Evolutionary conservation across 176 grass and related monocot species (phyloP).

Genomic region (Bromus sterilis): DNA sequence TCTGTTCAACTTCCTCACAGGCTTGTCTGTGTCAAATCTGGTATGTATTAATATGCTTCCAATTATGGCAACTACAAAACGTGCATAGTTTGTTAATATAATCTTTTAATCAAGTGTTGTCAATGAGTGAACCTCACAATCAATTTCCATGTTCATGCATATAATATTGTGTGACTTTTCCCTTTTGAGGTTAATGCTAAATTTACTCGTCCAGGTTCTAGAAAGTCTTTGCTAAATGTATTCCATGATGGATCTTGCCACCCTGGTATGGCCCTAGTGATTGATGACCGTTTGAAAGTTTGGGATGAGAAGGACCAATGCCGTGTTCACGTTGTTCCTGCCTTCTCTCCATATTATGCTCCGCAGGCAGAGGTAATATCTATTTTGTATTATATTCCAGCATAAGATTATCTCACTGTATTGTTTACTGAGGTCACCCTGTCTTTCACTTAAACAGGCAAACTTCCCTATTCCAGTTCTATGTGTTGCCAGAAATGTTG

Average conservation of each 20-base stretch:
- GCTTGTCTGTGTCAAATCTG: conserved; percentile 72
- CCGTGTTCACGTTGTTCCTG: conserved; percentile 71
- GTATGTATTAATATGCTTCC: conserved; percentile 19
- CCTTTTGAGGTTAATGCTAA: conserved; percentile 14
- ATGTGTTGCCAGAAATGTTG: conserved; percentile 79
- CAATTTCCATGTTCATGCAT: conserved; percentile 15
- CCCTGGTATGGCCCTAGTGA: conserved; percentile 69
- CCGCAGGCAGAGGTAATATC: conserved; percentile 68
- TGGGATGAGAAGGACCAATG: conserved; percentile 82
- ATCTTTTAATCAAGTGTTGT: not conserved
- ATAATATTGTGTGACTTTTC: not conserved
- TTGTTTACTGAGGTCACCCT: conserved; percentile 19
- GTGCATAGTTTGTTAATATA: not conserved
- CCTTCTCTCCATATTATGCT: conserved; percentile 75
- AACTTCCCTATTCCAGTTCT: conserved; percentile 59
- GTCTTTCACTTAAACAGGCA: conserved; percentile 36
- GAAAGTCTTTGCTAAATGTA: conserved; percentile 69
- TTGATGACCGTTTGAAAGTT: conserved; percentile 80
- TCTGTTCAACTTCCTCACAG: conserved; percentile 57
- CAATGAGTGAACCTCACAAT: not conserved
- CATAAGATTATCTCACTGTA: conserved; percentile 11
- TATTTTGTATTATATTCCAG: conserved; percentile 11
- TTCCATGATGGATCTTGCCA: conserved; percentile 72
- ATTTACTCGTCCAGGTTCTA: conserved; percentile 27
- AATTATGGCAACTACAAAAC: not conserved